Base-by-base conservation (phyloP, 208 protist genomes). In the Leishmania guyanensis region DNA sequence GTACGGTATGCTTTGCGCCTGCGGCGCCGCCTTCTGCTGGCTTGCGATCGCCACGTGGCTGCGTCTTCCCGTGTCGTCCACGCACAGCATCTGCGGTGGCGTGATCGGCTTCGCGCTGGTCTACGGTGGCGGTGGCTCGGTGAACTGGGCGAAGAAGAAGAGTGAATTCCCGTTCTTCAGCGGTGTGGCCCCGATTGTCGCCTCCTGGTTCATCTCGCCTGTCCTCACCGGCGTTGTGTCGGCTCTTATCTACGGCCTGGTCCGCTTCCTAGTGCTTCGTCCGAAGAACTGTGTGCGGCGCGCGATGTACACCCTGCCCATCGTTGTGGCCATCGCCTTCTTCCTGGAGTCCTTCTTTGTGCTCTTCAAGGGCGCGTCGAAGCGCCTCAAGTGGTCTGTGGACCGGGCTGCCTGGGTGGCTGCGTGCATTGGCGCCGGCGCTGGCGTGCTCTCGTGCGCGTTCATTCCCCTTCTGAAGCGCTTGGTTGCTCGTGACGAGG, bases 321-420 rank as follows among this genome's bases (percentile, higher is more conserved):
- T 91, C 39, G 78, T 92, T 72, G 87, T 92, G 39, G n/a, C 39
- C 64, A n/a, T 90, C 14, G 81, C 89, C 48, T 91, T 89, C 75
- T 92, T 94, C 29, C 80, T 94, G 36, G 88, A 94, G 89, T 79
- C 78, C 48, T 84, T 94, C 84, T 94, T 94, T 43, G 85, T 94
- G 36, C 82, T 94, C 48, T 86, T 85, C 71, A 94, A 88, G 60
- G 90, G 80, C 17, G 90, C 90, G 22, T 77, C 68, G 69, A 81
- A 73, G 33, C 84, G 85, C 46, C 87, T 94, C 4, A 10, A 84
- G 46, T 94, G 90, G 89, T 3, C 54, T 0, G 58, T 78, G 36
- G 54, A 66, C 12, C 82, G 89, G 56, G 75, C 87, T 16, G 68
- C 75, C 75, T 94, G 90, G 90, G 81, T 94, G 36, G 78, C 85